Percentiles rank a stretch among this genome's conserved stretches.
Evolutionary conservation across 1,139 yeast species (phyloP).

Genomic region (Saccharomyces hybrid): DNA sequence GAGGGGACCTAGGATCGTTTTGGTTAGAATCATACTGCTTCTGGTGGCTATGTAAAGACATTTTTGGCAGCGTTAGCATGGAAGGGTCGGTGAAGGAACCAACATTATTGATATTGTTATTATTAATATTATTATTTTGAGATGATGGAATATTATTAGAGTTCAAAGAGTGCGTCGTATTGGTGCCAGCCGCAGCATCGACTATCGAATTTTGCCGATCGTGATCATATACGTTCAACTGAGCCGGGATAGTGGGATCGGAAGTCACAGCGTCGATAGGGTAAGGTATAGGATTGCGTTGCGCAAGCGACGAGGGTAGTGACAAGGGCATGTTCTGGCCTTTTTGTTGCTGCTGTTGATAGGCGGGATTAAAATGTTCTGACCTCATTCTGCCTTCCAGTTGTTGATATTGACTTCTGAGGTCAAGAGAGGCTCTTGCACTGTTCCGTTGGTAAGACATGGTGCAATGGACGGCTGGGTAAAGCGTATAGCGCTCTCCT

Average conservation of each 20-base stretch:
- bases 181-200: neutral
- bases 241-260: neutral
- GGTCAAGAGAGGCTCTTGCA: neutral
- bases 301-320: neutral
- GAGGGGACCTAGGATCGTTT: constrained; percentile 39
- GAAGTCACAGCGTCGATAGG: neutral
- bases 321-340: neutral
- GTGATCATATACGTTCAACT: neutral
- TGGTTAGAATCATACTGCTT: constrained; percentile 5
- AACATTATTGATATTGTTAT: neutral
- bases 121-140: neutral
- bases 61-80: constrained; percentile 4
- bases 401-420: neutral
- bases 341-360: neutral
- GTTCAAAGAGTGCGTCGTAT: neutral
- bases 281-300: neutral
- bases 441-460: neutral
- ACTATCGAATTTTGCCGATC: neutral
- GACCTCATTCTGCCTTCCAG: neutral
- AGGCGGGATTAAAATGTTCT: neutral
- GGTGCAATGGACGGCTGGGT: neutral
- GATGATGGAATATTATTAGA: neutral
- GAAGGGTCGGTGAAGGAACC: constrained; percentile 8
- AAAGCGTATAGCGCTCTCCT: neutral
- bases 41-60: constrained; percentile 6